Percentiles rank a stretch among this genome's conserved stretches.
Conservation (phyloP, 805 yeast species). For the Metschnikowia noctiluminum region DNA sequence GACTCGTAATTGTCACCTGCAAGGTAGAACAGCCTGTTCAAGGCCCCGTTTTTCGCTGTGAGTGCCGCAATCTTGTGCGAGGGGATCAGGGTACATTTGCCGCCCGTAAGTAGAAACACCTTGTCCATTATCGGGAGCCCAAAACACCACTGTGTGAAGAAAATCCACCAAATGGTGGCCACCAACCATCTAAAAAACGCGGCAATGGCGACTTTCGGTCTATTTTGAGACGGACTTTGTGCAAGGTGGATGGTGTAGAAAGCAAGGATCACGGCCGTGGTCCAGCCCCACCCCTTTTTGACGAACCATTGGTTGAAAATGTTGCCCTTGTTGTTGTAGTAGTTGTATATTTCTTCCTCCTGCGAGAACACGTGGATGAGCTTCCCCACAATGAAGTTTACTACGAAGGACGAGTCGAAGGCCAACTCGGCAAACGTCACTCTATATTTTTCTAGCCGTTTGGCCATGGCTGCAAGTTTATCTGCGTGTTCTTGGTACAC, state of each 20-base stretch:
- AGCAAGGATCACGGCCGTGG: conserved; percentile 34
- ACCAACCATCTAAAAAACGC: conserved; percentile 44
- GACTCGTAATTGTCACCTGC: conserved; percentile 18
- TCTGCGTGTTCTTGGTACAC: conserved; percentile 8
- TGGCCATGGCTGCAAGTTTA: neutral
- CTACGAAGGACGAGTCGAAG: conserved; percentile 31
- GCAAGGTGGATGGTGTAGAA: conserved; percentile 24
- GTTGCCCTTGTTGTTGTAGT: conserved; percentile 62
- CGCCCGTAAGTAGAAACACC: conserved; percentile 78
- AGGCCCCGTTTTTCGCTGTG: neutral
- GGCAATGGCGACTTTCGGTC: conserved; percentile 2
- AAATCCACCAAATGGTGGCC: conserved; percentile 76
- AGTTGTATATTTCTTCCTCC: conserved; percentile 44
- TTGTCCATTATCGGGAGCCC: conserved; percentile 89
- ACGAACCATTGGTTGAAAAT: conserved; percentile 72
- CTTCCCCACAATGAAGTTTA: conserved; percentile 51
- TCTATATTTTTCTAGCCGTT: conserved; percentile 1
- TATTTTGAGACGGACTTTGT: neutral
- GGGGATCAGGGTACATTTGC: conserved; percentile 51
- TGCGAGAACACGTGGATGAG: conserved; percentile 44
- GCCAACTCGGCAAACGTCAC: conserved; percentile 24
- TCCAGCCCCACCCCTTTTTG: conserved; percentile 94
- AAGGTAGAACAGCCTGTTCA: conserved; percentile 4
- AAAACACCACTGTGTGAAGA: conserved; percentile 84
- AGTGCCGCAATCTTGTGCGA: conserved; percentile 6